Conservation (phyloP, 495 filamentous ascomycete genomes). For the Chaetomidium leptoderma region DNA sequence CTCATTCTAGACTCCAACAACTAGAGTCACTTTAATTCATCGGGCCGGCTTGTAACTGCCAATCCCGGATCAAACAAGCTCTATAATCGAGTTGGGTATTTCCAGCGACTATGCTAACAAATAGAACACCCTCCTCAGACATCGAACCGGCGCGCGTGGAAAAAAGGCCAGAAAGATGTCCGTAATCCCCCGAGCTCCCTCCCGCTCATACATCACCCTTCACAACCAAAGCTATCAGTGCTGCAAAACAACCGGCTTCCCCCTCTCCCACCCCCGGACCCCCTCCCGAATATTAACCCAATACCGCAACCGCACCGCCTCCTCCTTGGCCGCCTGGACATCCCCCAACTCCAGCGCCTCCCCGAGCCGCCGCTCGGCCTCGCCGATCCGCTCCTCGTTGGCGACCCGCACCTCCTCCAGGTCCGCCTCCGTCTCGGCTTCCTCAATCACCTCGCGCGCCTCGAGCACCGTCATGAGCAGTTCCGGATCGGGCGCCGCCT, state of each 20-base stretch:
- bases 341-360: constrained; percentile 63
- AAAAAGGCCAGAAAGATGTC: too few species aligned
- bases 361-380: constrained; percentile 56
- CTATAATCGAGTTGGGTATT: background rate
- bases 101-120: background rate
- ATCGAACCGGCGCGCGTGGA: background rate
- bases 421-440: constrained; percentile 59
- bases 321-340: constrained; percentile 58
- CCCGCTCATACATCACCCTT: too few species aligned
- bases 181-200: too few species aligned
- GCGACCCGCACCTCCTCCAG: constrained; percentile 55
- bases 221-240: constrained; percentile 46
- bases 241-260: constrained; percentile 60
- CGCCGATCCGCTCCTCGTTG: constrained; percentile 64
- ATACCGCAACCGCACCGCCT: constrained; percentile 77
- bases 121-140: background rate
- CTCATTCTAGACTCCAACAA: too few species aligned
- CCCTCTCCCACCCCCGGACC: constrained; percentile 75
- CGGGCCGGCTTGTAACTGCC: too few species aligned
- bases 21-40: too few species aligned
- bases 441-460: constrained; percentile 78
- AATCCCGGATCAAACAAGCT: background rate
- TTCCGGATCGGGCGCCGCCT: constrained; percentile 66
- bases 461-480: constrained; percentile 87
- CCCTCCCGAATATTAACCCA: constrained; percentile 86